Base-by-base conservation (phyloP, 306 rosid species). In the Spatholobus suberectus region DNA sequence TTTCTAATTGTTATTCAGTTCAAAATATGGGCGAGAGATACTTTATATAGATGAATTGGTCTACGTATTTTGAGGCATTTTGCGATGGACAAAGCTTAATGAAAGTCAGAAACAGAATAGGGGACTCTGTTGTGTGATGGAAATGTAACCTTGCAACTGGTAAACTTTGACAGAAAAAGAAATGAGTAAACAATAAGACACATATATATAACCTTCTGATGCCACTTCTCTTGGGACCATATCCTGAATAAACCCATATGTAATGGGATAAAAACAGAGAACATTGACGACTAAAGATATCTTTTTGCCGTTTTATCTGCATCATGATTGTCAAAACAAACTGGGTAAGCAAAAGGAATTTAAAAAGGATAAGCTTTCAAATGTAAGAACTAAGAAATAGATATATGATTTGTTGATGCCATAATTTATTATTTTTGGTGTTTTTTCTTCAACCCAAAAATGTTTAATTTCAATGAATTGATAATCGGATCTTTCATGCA, bases 271-370 rank as follows among this genome's bases (percentile, higher is more conserved):
- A 90, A 83, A 95, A 88, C 58, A 86, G 92, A 85, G 92, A 86
- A 84, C 94, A 89, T 8, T 91, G 92, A 49, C 84, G 90, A 73
- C 90, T 85, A 81, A 93, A 57, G 38, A 86, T 61, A 72, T 93
- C 97, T 32, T 94, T 92, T 80, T 93, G 94, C 81, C 90, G 97
- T 55, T 92, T 80, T 82, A 95, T 87, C 99, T 95, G 93, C 88
- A 79, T 44, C 80, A 86, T 58, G 67, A 83, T 77, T 73, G 76
- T 59, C 80, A 55, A 84, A 82, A 49, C 27, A 81, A 84, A 61
- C 32, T 20, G 66, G 79, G 73, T 86, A 52, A 88, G 83, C 65
- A 54, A 73, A 52, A 59, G 61, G 37, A 62, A 70, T 18, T 73
- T 29, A 51, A 49, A 80, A 67, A 41, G 40, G 46, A 59, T 41